Evolutionary conservation across 2,329 filamentous ascomycete genomes (phyloP).

Genomic region (Aspergillus sp.): DNA sequence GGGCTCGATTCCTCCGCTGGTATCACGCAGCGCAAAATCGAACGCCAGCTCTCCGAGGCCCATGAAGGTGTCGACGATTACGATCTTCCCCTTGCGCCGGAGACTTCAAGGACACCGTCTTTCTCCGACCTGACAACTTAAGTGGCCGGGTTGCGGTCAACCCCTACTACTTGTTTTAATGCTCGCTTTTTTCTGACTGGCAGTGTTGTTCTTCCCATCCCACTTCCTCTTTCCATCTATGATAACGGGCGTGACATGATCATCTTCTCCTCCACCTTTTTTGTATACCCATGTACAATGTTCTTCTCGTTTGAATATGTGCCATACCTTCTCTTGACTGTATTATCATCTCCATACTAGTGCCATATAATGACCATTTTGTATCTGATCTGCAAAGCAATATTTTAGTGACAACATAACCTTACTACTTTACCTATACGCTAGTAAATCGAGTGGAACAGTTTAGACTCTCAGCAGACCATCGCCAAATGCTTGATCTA

Average conservation of each 20-base stretch:
- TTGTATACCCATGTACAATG: slow-evolving; percentile 12
- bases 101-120: slow-evolving; percentile 23
- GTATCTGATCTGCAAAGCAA: background rate
- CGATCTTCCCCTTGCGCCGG: slow-evolving; percentile 42
- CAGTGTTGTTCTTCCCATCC: background rate
- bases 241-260: slow-evolving; percentile 15
- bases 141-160: background rate
- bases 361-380: slow-evolving; percentile 15
- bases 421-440: background rate
- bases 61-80: slow-evolving; percentile 44
- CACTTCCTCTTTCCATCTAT: slow-evolving; percentile 7
- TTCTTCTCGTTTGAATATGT: background rate
- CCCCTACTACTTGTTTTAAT: slow-evolving; percentile 1
- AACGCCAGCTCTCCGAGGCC: slow-evolving; percentile 21
- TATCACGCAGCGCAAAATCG: slow-evolving; percentile 24
- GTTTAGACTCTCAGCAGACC: background rate
- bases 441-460: too few relatives aligned
- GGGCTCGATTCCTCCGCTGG: slow-evolving; percentile 27
- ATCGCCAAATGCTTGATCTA: background rate
- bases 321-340: background rate
- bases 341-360: slow-evolving; percentile 19
- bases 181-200: slow-evolving; percentile 3
- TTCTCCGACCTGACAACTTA: slow-evolving; percentile 27
- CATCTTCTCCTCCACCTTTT: background rate
- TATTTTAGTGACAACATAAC: background rate